Evolutionary conservation across 73 alveolate genomes (phyloP).

Genomic region (Stentor coeruleus): DNA sequence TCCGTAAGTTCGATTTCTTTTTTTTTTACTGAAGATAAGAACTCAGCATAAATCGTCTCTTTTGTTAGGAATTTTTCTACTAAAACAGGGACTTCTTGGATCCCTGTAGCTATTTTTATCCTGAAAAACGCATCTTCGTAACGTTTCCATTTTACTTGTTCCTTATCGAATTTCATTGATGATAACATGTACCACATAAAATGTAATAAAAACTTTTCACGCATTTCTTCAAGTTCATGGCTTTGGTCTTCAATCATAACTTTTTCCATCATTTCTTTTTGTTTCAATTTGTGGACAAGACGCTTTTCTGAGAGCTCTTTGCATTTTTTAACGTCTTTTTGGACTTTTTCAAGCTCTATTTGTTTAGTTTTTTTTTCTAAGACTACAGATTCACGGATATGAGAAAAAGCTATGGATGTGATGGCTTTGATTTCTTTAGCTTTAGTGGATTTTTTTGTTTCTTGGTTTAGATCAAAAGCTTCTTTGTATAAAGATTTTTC

Average conservation of each 20-base stretch:
- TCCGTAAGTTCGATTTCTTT: slow-evolving; percentile 4
- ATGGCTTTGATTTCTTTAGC: background rate
- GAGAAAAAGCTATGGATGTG: background rate
- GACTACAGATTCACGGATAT: background rate
- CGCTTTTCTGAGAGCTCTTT: background rate
- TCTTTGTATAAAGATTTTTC: background rate
- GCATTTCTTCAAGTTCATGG: background rate
- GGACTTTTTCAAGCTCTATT: background rate
- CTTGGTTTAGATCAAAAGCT: background rate
- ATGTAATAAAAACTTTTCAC: background rate
- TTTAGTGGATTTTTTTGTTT: background rate
- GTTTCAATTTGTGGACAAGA: background rate
- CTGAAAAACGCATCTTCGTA: slow-evolving; percentile 13
- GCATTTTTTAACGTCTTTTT: slow-evolving; percentile 4
- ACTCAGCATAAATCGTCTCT: background rate
- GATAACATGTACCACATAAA: background rate
- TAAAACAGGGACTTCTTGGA: background rate
- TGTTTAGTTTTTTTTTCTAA: background rate
- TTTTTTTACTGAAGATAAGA: background rate
- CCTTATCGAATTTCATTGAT: background rate
- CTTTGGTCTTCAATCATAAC: slow-evolving; percentile 23
- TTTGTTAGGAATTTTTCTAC: slow-evolving; percentile 6
- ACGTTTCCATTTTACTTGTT: slow-evolving; percentile 17
- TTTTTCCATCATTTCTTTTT: slow-evolving; percentile 15
- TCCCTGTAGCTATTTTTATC: slow-evolving; percentile 9